Conservation (phyloP, 768 basidiomycete genomes). For the Suillus decipiens region DNA sequence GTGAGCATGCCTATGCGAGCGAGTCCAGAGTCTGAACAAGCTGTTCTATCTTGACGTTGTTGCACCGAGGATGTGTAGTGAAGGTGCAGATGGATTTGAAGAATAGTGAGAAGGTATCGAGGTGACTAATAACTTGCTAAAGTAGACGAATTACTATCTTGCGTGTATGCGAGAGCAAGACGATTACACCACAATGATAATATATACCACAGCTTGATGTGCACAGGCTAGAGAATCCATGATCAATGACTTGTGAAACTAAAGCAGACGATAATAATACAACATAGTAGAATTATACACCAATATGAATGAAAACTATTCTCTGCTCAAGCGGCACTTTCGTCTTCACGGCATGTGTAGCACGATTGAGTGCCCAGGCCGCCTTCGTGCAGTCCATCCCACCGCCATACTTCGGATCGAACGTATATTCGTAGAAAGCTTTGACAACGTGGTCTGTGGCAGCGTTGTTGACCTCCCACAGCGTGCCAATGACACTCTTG, state of each 20-base stretch:
- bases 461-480: not conserved
- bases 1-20: not conserved
- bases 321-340: not conserved
- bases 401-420: not conserved
- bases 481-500: not conserved
- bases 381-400: not conserved
- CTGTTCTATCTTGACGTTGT: not conserved
- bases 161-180: not conserved
- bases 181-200: not conserved
- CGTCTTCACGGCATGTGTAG: not conserved
- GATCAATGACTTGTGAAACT: not conserved
- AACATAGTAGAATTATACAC: not conserved
- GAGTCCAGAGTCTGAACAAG: not conserved
- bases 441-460: not conserved
- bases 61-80: not conserved
- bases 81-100: not conserved
- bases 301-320: not conserved
- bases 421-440: not conserved
- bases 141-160: not conserved
- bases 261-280: not conserved
- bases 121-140: not conserved
- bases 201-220: not conserved
- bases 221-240: not conserved
- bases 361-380: too few species aligned
- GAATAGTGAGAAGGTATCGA: not conserved